phyloP scores from a whole-genome alignment of 352 stramenopile genomes.

The Poterioochromonas sp. region DNA sequence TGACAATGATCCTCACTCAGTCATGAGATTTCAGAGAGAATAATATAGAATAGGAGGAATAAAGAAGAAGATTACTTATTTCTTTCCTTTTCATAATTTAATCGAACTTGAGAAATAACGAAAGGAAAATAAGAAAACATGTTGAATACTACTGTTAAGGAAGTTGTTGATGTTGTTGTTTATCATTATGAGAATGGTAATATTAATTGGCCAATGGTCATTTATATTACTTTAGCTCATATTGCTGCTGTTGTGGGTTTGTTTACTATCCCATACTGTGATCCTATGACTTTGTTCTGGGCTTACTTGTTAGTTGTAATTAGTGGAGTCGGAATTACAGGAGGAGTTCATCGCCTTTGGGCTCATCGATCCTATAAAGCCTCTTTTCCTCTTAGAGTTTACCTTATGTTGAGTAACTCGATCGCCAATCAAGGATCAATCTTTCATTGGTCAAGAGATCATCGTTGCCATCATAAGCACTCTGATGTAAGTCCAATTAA shows the following conservation, averaged over 20 bases:
- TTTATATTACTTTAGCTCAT: slow-evolving; percentile 91
- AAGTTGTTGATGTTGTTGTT: slow-evolving; percentile 53
- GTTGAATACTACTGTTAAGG: slow-evolving; percentile 53
- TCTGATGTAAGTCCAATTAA: slow-evolving; percentile 65
- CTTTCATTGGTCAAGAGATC: slow-evolving; percentile 94
- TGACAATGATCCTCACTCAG: too few species aligned
- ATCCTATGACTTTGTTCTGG: slow-evolving; percentile 71
- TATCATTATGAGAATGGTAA: slow-evolving; percentile 66
- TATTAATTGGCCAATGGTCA: slow-evolving; percentile 95
- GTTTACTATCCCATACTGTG: slow-evolving; percentile 60
- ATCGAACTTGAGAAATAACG: too few species aligned
- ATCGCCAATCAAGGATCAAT: slow-evolving; percentile 96
- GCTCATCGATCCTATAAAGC: slow-evolving; percentile 90
- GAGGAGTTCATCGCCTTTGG: slow-evolving; percentile 94
- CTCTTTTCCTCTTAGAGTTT: slow-evolving; percentile 70
- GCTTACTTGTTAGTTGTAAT: slow-evolving; percentile 86
- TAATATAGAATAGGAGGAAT: too few species aligned
- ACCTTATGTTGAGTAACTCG: slow-evolving; percentile 94
- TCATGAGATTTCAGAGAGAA: too few species aligned
- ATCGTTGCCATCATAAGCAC: slow-evolving; percentile 98
- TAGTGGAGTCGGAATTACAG: slow-evolving; percentile 86
- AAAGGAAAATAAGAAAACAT: too few species aligned
- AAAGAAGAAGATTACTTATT: too few species aligned
- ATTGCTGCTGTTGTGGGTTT: slow-evolving; percentile 72
- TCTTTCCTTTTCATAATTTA: too few species aligned